phyloP scores from a whole-genome alignment of 148 eudicot species.

The Camellia sinensis region DNA sequence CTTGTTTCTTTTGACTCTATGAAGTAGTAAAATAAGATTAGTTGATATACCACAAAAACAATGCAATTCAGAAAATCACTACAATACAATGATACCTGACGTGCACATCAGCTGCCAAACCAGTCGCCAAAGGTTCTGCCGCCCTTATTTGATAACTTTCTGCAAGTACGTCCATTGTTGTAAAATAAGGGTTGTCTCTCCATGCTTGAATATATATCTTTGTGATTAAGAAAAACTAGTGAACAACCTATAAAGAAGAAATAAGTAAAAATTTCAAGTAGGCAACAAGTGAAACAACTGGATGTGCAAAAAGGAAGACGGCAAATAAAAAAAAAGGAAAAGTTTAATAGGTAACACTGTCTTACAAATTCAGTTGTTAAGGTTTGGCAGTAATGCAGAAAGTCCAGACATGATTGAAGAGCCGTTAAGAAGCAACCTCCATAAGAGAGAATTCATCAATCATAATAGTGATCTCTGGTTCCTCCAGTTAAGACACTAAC shows the following conservation, averaged over 20 bases:
- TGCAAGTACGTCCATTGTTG: constrained; percentile 76
- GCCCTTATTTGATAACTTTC: constrained; percentile 64
- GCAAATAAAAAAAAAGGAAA: not conserved
- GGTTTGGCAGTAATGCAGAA: constrained; percentile 76
- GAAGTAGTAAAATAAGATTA: constrained; percentile 1
- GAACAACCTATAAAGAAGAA: constrained; percentile 55
- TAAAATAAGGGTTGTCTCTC: constrained; percentile 41
- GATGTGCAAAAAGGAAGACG: not conserved
- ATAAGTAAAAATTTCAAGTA: not conserved
- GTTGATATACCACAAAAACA: not conserved
- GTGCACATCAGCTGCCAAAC: constrained; percentile 87
- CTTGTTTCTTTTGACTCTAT: not conserved
- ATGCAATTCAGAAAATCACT: not conserved
- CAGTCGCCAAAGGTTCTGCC: constrained; percentile 81
- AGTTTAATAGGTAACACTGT: not conserved
- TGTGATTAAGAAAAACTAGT: constrained; percentile 61
- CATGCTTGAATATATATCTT: constrained; percentile 59
- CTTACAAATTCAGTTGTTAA: constrained; percentile 75
- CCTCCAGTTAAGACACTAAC: constrained; percentile 31
- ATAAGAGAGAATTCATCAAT: constrained; percentile 83
- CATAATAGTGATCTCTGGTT: constrained; percentile 46
- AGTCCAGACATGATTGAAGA: constrained; percentile 62
- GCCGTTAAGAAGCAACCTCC: constrained; percentile 87
- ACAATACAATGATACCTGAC: constrained; percentile 64
- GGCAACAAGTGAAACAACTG: constrained; percentile 3